Base-by-base conservation (phyloP, 768 basidiomycete genomes). In the Auriscalpium vulgare region DNA sequence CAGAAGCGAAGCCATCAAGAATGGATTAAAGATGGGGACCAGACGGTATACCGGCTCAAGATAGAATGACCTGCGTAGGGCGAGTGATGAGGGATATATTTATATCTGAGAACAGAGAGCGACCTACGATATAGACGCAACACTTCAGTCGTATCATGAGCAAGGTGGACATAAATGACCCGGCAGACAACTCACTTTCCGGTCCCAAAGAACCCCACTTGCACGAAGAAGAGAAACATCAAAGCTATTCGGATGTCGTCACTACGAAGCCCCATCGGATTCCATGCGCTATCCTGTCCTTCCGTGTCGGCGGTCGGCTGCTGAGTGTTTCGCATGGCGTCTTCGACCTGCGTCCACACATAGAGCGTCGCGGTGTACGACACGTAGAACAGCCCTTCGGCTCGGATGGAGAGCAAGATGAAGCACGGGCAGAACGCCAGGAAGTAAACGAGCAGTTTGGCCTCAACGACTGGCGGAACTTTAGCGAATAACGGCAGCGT, bases 41-140 rank as follows among this genome's bases (percentile, higher is more conserved):
- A 94, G 75, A 16, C 91, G 85, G 63, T 91, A 93, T 8, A 93
- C 91, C 2, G 91, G 91, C 43, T 85, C 90, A 17, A 93, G 76
- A 68, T 94, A 93, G 70, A 93, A 93, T 2, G 88, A 89, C 83
- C 91, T 10, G 87, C 88, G n/a, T 13, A 87, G 86, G 48, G 89
- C 83, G 62, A 87, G 54, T 36, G 51, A 51, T 13, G 56, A 29
- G 29, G 29, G 4, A 29, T 61, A 14, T 51, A 6, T 38, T 29
- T 49, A 38, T 50, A 51, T 54, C 49, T 54, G 17, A 19, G 56
- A 13, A 19, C 53, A 17, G 14, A 1, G 13, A 14, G 17, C 54
- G 8, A 43, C 54, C 36, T 16, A 62, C 61, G 61, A 62, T 29
- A 62, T 54, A 14, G 61, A 62, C 17, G 61, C 61, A 11, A 56